Percentiles rank a stretch among this genome's conserved stretches.
phyloP scores from a whole-genome alignment of 805 yeast genomes.

The Kurtzmaniella cleridarum region DNA sequence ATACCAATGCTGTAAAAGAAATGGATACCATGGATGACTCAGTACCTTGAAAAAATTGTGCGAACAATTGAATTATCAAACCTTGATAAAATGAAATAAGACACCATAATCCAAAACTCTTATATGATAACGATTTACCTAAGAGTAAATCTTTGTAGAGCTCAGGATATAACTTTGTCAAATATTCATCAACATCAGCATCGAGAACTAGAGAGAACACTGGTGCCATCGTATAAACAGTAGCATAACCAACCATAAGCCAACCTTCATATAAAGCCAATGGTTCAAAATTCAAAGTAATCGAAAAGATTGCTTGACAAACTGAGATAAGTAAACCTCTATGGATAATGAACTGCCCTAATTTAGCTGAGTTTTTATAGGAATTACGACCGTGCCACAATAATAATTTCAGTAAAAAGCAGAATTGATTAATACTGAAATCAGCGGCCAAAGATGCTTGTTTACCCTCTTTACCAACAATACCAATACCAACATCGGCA shows the following conservation, averaged over 20 bases:
- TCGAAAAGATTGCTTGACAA: conserved; percentile 90
- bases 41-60: conserved; percentile 71
- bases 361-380: conserved; percentile 89
- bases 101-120: conserved; percentile 89
- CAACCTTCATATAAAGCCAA: conserved; percentile 93
- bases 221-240: conserved; percentile 96
- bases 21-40: conserved; percentile 80
- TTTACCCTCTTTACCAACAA: conserved; percentile 97
- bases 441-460: conserved; percentile 98
- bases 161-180: conserved; percentile 90
- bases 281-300: conserved; percentile 86
- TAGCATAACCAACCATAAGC: conserved; percentile 97
- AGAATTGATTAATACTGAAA: conserved; percentile 88
- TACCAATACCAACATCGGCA: conserved; percentile 98
- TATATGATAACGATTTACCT: conserved; percentile 81
- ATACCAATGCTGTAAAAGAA: conserved; percentile 70
- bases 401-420: conserved; percentile 76
- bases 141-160: conserved; percentile 85
- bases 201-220: conserved; percentile 91
- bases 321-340: conserved; percentile 91
- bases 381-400: conserved; percentile 99
- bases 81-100: conserved; percentile 91
- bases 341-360: conserved; percentile 94
- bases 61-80: conserved; percentile 68
- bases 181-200: conserved; percentile 82